These are phyloP conservation scores for Aspergillus indologenus DNA, from an alignment of 495 filamentous ascomycete genomes.

Conservation along the genomic window DNA sequence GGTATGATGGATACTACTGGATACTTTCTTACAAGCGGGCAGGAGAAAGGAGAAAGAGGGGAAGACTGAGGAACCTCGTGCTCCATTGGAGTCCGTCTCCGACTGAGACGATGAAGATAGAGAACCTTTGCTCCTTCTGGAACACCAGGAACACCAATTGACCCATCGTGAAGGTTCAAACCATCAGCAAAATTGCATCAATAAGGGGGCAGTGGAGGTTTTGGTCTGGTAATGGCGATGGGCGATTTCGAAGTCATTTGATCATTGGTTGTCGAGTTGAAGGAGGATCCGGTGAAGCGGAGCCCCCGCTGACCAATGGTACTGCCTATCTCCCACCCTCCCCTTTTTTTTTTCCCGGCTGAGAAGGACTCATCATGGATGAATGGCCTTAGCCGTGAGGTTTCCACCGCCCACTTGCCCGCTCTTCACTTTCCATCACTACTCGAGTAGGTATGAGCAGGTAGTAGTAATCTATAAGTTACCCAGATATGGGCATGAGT, in stretches of 20 bases:
- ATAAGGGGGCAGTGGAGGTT: slow-evolving; percentile 2
- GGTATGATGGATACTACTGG: no score
- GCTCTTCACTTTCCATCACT: no score
- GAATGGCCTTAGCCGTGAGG: not conserved
- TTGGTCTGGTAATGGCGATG: slow-evolving; percentile 2
- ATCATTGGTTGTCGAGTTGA: not conserved
- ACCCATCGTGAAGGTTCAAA: not conserved
- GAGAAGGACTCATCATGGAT: no score
- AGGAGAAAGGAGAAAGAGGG: not conserved
- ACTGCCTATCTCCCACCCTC: not conserved
- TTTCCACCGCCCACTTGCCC: not conserved
- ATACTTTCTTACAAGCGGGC: not conserved
- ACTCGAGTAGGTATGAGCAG: no score
- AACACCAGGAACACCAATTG: slow-evolving; percentile 7
- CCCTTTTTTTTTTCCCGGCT: not conserved
- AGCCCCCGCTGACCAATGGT: not conserved
- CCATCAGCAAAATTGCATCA: not conserved
- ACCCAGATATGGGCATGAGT: no score
- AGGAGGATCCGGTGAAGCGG: not conserved
- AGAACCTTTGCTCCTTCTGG: slow-evolving; percentile 10
- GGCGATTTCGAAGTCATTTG: not conserved
- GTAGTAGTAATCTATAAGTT: no score
- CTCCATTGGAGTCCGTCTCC: not conserved
- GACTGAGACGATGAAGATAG: not conserved
- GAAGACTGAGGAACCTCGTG: not conserved